Evolutionary conservation across 164 flowering plant genomes (phyloP), one percentile per base, ranked within the genome.

Genomic region (Echeveria elegans): DNA sequence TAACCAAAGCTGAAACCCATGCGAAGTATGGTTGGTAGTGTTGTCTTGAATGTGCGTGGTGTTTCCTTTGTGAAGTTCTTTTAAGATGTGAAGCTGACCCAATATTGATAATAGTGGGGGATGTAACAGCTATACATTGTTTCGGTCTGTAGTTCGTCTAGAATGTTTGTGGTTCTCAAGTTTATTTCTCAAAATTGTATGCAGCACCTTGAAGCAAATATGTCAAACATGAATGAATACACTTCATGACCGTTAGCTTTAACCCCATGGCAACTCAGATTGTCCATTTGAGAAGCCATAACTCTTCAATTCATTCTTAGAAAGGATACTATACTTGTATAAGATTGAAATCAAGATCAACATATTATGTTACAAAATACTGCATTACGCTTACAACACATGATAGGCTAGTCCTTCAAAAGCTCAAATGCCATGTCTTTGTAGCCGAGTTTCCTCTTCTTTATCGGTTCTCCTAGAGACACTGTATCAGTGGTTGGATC

Each of bases 11-110:
- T 65, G 86, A 94, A 81, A 94, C 98, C 2, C 98, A 94, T 63
- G 98, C 83, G 68, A 94, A 94, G 73, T 94, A 94, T 81, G 98
- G 98, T 28, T 94, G 98, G 97, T 90, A 87, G 59, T 24, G 9
- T 24, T 29, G 0, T 29, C 12, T 11, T 24, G 15, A 53, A 1
- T 0, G 28, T 26, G 30, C 4, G 24, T 2, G 23, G 59, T 26
- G 11, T 24, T 4, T 24, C 30, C 2, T n/a, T 5, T n/a, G 5
- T 21, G 11, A 50, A 8, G 12, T 1, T 10, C 0, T 23, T 29
- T 53, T n/a, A n/a, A n/a, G n/a, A n/a, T n/a, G n/a, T 12, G 11
- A 53, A 53, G n/a, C 0, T 15, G 12, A 19, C 21, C 5, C 18
- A 1, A 47, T 5, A 2, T 47, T 47, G 52, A 14, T 47, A 47